Conservation (phyloP, 345 rosid species). For the Populus simonii region DNA sequence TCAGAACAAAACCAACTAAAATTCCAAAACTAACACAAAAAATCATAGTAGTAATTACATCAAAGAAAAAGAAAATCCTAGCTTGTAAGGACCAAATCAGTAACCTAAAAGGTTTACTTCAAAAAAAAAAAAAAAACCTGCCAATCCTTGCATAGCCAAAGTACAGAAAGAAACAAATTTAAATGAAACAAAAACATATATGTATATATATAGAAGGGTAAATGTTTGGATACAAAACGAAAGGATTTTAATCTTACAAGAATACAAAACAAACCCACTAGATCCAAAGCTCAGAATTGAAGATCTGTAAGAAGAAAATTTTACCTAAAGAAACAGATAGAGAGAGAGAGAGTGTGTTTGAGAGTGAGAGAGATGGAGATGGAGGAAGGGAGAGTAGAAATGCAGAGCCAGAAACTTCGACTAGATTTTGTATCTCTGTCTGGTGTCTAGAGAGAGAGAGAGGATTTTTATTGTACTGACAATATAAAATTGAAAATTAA, state of each 20-base stretch:
- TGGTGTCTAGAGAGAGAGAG: background rate
- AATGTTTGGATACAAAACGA: background rate
- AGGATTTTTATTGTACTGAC: background rate
- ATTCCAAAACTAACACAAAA: background rate
- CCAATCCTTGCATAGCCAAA: constrained; percentile 3
- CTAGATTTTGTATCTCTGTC: no score
- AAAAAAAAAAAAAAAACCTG: background rate
- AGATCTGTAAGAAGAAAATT: constrained; percentile 22
- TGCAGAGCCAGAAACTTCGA: background rate
- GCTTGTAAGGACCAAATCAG: background rate
- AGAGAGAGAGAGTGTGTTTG: background rate
- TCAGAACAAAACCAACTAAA: background rate
- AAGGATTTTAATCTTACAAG: background rate
- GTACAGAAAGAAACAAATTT: background rate
- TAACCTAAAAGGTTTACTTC: background rate
- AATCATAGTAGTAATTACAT: background rate
- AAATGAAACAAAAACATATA: background rate
- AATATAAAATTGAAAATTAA: background rate
- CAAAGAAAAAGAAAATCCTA: background rate
- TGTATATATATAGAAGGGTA: background rate
- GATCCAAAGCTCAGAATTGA: background rate
- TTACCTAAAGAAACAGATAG: constrained; percentile 28
- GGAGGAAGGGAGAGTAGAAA: no score
- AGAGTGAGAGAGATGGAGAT: background rate
- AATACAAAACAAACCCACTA: background rate